Evolutionary conservation across 2,329 filamentous ascomycete species (phyloP), one percentile per base, ranked within the genome.

Genomic region (Venturia aucupariae): DNA sequence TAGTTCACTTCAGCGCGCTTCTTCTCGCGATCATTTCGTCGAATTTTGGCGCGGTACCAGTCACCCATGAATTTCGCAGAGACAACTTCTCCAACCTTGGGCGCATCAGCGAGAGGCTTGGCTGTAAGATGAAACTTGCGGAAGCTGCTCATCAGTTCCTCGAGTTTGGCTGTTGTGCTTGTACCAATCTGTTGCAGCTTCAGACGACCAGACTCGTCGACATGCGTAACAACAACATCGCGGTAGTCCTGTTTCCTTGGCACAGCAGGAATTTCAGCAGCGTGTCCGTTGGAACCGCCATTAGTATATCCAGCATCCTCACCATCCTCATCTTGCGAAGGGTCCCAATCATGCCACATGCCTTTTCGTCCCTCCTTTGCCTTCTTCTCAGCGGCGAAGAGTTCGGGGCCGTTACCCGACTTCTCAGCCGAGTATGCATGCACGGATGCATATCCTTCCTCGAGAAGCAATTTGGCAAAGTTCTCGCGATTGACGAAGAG

Each of bases 351-450:
- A 68, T 93, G 87, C 93, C 94, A 99, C 69, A 97, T 75, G 59
- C 90, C 90, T 79, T 92, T 96, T 67, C 87, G 84, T 35, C 81
- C 89, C 70, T 96, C 90, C 81, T 99, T 97, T 60, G 94, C 94
- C 71, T 85, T 87, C 77, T 90, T 82, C 79, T 99, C 90, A 0
- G 94, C 94, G 13, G 88, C 88, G 71, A 93, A 87, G 10, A 97
- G 85, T 78, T 97, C 93, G 44, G 84, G 85, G 15, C 89, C 88
- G 72, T 97, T 94, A 68, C 92, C 93, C 19, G 90, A 89, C 80
- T 96, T 96, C 79, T 99, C 93, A 0, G 94, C 94, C 30, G 93
- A 97, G 79, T 96, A 97, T 65, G 88, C 86, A 75, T 97, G 93
- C 19, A 99, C 93, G 24, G 88, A 88, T 19, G 94, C 93, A 38